Base-by-base conservation (phyloP, 768 basidiomycete species). In the Gymnopilus dilepis region DNA sequence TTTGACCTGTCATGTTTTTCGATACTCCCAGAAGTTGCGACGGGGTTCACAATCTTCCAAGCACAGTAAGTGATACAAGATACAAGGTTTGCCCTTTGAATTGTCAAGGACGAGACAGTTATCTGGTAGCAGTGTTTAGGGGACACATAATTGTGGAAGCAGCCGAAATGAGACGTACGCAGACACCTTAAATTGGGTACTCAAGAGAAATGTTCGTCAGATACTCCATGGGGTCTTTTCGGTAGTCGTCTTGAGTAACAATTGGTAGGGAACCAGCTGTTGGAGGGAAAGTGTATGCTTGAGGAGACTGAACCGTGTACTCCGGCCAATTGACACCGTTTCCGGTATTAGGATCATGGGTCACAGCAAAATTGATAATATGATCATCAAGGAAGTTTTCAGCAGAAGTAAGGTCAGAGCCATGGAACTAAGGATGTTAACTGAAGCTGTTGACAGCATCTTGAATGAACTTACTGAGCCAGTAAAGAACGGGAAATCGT, bases 321-420 rank as follows among this genome's bases (percentile, higher is more conserved):
- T 57, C 56, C 1, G 74, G 74, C 75, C 75, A 73, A 13, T 56
- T 19, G 11, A 52, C 33, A 6, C 55, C 60, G 19, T 38, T 62
- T 41, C 66, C 68, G 28, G 28, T 54, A 61, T 86, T 86, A 0
- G 78, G 83, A 65, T 84, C 67, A 42, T 80, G 76, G 7, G 60
- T 65, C n/a, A 42, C 33, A 6, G 52, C 63, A 24, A 69, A 65
- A 17, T 63, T 60, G 58, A 66, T 58, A 30, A 67, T 22, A 45
- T 65, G 56, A 50, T 67, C 61, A 45, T 63, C 58, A 48, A 62
- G 22, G 9, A 63, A 40, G 64, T 69, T 73, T 3, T 69, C 71
- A 19, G 74, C 69, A 37, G 34, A 15, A 37, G 11, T 37, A 34
- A 60, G 31, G 43, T 65, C 61, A 6, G 60, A 61, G 17, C 59